phyloP scores from a whole-genome alignment of 345 rosid species.

The Alliaria petiolata region DNA sequence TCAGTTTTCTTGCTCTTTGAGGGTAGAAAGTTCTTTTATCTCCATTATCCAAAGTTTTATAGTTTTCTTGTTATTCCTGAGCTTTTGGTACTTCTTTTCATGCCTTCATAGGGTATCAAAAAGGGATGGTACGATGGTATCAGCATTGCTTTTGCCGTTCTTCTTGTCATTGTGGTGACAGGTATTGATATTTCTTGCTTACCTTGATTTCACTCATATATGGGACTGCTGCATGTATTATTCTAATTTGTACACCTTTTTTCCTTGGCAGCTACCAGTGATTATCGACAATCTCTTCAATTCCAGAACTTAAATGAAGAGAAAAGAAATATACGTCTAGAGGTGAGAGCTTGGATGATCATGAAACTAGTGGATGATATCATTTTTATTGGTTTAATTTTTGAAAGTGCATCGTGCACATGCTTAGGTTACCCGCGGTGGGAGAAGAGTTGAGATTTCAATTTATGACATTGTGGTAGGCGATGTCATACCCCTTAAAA shows the following conservation, averaged over 20 bases:
- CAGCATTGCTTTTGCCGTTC: slow-evolving; percentile 93
- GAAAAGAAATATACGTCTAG: slow-evolving; percentile 88
- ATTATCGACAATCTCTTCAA: slow-evolving; percentile 96
- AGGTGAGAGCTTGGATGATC: slow-evolving; percentile 45
- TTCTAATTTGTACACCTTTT: not conserved
- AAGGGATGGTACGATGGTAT: slow-evolving; percentile 99
- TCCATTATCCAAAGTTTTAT: not conserved
- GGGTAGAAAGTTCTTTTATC: slow-evolving; percentile 8
- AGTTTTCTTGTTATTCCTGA: slow-evolving; percentile 9
- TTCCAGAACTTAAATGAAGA: slow-evolving; percentile 92
- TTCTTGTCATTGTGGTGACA: slow-evolving; percentile 91
- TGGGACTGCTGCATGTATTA: not conserved
- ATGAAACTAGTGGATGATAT: not conserved
- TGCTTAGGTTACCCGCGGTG: slow-evolving; percentile 74
- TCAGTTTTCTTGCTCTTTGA: not conserved
- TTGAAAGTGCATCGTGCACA: slow-evolving; percentile 4
- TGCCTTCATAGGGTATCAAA: slow-evolving; percentile 55
- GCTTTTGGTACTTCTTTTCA: slow-evolving; percentile 9
- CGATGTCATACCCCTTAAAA: slow-evolving; percentile 87
- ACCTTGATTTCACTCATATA: not conserved
- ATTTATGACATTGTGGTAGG: slow-evolving; percentile 96
- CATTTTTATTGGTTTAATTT: slow-evolving; percentile 1
- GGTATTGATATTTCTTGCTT: slow-evolving; percentile 39
- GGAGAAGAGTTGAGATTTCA: slow-evolving; percentile 75
- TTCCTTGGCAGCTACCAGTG: slow-evolving; percentile 74